Base-by-base conservation (phyloP, 2,329 filamentous ascomycete species). In the Aspergillus clavatus region DNA sequence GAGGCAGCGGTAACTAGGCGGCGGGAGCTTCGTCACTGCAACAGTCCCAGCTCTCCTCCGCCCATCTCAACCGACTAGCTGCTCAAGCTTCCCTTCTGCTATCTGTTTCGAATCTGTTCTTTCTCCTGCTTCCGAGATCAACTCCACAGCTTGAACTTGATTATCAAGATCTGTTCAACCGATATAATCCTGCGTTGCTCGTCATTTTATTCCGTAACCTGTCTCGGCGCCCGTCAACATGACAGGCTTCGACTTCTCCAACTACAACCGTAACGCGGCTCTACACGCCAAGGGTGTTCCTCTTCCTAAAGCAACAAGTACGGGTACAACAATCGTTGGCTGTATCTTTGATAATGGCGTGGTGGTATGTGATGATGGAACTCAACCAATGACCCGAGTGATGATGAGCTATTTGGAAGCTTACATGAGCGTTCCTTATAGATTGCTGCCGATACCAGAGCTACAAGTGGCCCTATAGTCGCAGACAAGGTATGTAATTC, bases 241-340 rank as follows among this genome's bases (percentile, higher is more conserved):
- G 93, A 84, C 87, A 62, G 90, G 90, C 75, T 95, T 96, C 80
- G 90, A 97, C 77, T 98, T 98, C 80, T 94, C 89, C 72, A 98
- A 98, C 80, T 93, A 97, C 82, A 95, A 95, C 81, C 89, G 93
- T 78, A 98, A 98, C 82, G 83, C 86, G 69, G 91, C 91, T 55
- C 83, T 98, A 59, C 91, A 97, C 71, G 89, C 91, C 61, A 83
- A 86, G 72, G 94, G 94, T 59, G 86, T 97, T 42, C 93, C 93
- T 51, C 78, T 97, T 49, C 93, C 94, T 62, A 97, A 96, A 76
- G 93, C 93, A 52, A 98, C 93, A 50, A 96, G 90, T 74, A 98
- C 93, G 50, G 93, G 93, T 76, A 98, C 93, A 48, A 98, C 93
- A 55, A 98, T 98, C 72, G 93, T 98, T 41, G 93, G 93, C 61